phyloP scores from a whole-genome alignment of 1,284 basidiomycete genomes.

The Austropuccinia psidii region DNA sequence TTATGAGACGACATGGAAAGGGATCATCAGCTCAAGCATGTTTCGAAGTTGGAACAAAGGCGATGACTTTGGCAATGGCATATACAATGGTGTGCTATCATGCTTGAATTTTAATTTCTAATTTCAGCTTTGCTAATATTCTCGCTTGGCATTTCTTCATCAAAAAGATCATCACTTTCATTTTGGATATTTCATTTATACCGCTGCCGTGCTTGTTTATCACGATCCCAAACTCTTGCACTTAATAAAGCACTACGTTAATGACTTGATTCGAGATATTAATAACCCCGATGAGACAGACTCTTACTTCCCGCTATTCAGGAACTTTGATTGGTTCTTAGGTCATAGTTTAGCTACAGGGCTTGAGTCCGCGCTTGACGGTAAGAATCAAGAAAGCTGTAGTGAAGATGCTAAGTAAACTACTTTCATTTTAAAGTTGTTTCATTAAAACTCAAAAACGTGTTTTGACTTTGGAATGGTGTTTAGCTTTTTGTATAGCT shows the following conservation, averaged over 20 bases:
- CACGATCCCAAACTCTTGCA: slow-evolving; percentile 17
- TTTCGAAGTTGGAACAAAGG: slow-evolving; percentile 29
- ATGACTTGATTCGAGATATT: slow-evolving; percentile 31
- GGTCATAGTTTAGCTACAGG: slow-evolving; percentile 38
- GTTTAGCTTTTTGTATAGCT: slow-evolving; percentile 33
- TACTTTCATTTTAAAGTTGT: background rate
- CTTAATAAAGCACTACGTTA: background rate
- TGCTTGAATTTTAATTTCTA: background rate
- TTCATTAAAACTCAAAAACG: background rate
- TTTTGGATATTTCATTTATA: slow-evolving; percentile 36
- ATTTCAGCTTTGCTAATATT: background rate
- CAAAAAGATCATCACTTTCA: slow-evolving; percentile 38
- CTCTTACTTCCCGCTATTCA: slow-evolving; percentile 24
- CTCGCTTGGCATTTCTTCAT: background rate
- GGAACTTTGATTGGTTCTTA: slow-evolving; percentile 39
- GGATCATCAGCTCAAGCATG: slow-evolving; percentile 34
- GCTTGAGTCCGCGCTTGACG: slow-evolving; percentile 26
- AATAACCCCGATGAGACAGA: slow-evolving; percentile 12
- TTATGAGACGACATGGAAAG: slow-evolving; percentile 37
- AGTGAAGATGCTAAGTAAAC: slow-evolving; percentile 37
- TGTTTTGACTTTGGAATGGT: background rate
- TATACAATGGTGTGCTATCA: slow-evolving; percentile 22
- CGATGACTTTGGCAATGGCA: slow-evolving; percentile 38
- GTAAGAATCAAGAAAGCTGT: slow-evolving; percentile 39
- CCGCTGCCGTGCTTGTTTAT: slow-evolving; percentile 37